Conservation (phyloP, 257 asterid species). For the Solanum raphanifolium region DNA sequence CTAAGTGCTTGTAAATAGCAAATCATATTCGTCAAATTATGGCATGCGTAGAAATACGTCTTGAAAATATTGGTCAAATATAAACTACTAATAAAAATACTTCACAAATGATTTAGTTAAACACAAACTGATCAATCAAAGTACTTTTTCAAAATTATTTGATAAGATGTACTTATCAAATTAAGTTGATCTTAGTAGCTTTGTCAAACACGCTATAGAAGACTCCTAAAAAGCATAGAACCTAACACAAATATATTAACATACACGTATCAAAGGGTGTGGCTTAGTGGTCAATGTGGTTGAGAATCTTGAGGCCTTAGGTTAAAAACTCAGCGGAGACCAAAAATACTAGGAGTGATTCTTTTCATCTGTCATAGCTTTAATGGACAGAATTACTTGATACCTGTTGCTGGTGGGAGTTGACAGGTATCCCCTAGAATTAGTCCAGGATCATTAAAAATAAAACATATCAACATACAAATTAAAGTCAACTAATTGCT, state of each 20-base stretch:
- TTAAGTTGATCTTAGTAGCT: background rate
- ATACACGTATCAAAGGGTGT: background rate
- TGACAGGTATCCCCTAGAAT: no score
- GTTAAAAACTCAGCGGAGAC: background rate
- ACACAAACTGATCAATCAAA: background rate
- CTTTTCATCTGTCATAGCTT: no score
- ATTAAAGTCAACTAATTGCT: no score
- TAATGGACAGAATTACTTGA: background rate
- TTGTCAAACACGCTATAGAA: background rate
- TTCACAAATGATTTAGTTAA: background rate
- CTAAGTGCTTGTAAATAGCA: background rate
- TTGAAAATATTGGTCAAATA: no score
- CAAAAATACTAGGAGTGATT: no score
- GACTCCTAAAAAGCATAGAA: background rate
- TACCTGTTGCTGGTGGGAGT: accelerated
- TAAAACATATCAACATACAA: background rate
- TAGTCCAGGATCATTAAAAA: no score
- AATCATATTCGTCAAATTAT: no score
- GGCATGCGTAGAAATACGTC: background rate
- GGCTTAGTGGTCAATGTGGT: no score
- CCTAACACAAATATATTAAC: background rate
- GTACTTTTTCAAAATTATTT: background rate
- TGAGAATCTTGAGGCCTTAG: background rate
- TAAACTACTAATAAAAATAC: no score
- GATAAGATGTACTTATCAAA: background rate